Evolutionary conservation across 139 green algal species (phyloP), one percentile per base, ranked within the genome.

Genomic region (Desmodesmus armatus): DNA sequence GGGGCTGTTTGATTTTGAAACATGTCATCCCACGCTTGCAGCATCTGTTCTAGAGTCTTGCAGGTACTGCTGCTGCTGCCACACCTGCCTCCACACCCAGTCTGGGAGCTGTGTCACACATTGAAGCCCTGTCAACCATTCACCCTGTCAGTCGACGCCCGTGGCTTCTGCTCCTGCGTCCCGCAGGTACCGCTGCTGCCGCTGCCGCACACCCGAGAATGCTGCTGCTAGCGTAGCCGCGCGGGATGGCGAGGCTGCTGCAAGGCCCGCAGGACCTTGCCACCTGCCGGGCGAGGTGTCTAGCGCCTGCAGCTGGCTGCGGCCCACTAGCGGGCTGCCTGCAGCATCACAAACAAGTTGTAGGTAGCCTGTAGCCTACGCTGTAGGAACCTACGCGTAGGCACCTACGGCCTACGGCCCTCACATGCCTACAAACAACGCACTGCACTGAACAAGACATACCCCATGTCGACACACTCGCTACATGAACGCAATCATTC

Each of bases 121-220:
- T n/a, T n/a, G n/a, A n/a, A n/a, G n/a, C n/a, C n/a, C n/a, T n/a
- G n/a, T n/a, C n/a, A n/a, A n/a, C n/a, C n/a, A n/a, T n/a, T n/a
- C n/a, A n/a, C n/a, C n/a, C n/a, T n/a, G n/a, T n/a, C n/a, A n/a
- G n/a, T n/a, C n/a, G n/a, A n/a, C n/a, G n/a, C n/a, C n/a, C n/a
- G n/a, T n/a, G n/a, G n/a, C n/a, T n/a, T n/a, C n/a, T n/a, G n/a
- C n/a, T n/a, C n/a, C n/a, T 39, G 74, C 86, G 2, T 65, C 81
- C 4, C 85, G 27, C 74, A 89, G 77, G 65, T 89, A 89, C 63
- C 82, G 51, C 80, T 82, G 65, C 80, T 89, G 86, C 65, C 86
- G 73, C 3, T 87, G 74, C 62, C 80, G 31, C 53, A 89, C 80
- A 2, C 73, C 86, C 5, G 86, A 80, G n/a, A 89, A 67, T 29